Conservation (phyloP, 2,329 filamentous ascomycete genomes). For the Penicillium polonicum region DNA sequence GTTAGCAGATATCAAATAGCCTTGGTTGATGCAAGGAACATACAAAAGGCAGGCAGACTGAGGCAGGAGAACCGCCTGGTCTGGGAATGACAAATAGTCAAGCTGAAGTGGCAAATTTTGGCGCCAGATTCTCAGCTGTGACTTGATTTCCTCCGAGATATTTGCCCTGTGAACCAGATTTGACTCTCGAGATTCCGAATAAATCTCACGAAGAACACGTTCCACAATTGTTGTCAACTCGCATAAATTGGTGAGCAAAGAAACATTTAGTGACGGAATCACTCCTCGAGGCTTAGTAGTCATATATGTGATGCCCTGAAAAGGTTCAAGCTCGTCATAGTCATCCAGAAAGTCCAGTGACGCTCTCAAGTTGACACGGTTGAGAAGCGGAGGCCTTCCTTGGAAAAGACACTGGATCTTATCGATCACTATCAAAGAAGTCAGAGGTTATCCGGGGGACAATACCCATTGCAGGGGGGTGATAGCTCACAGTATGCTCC, state of each 20-base stretch:
- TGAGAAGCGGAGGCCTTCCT: slow-evolving; percentile 49
- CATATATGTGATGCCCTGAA: slow-evolving; percentile 44
- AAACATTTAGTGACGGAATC: slow-evolving; percentile 24
- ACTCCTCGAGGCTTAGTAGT: slow-evolving; percentile 2
- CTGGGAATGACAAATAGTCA: slow-evolving; percentile 23
- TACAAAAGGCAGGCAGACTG: slow-evolving; percentile 25
- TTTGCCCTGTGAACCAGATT: slow-evolving; percentile 12
- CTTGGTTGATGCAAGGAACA: neutral
- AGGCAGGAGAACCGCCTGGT: slow-evolving; percentile 22
- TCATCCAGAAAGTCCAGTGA: slow-evolving; percentile 41
- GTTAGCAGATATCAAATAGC: slow-evolving; percentile 4
- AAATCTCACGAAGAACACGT: slow-evolving; percentile 34
- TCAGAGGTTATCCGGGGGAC: neutral
- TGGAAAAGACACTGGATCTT: slow-evolving; percentile 57
- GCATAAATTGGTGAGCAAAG: slow-evolving; percentile 31
- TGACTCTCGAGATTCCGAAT: slow-evolving; percentile 26
- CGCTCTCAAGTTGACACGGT: slow-evolving; percentile 48
- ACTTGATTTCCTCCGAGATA: slow-evolving; percentile 23
- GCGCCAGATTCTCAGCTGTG: slow-evolving; percentile 25
- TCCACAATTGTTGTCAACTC: slow-evolving; percentile 37
- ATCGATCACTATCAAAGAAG: slow-evolving; percentile 35
- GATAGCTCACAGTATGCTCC: slow-evolving; percentile 39
- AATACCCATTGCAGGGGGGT: neutral
- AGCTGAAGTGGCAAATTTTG: slow-evolving; percentile 24
- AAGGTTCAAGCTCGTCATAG: slow-evolving; percentile 50